Evolutionary conservation across 768 basidiomycete genomes (phyloP).

Genomic region (Suillus discolor): DNA sequence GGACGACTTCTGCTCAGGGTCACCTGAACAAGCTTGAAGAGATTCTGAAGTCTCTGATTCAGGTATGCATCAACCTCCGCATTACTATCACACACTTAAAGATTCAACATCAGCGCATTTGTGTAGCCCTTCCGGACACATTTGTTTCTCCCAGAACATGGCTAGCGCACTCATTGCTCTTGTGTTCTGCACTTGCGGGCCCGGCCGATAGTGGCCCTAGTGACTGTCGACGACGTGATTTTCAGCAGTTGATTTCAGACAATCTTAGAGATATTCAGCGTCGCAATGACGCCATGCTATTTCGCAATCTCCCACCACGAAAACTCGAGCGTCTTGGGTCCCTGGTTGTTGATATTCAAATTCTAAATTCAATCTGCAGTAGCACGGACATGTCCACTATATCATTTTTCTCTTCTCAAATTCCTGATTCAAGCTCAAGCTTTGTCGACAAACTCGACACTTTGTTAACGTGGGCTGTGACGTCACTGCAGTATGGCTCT

Average conservation of each 20-base stretch:
- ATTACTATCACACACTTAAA: conserved; percentile 9
- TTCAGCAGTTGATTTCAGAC: conserved; percentile 53
- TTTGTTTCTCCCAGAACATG: conserved; percentile 76
- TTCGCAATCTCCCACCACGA: conserved; percentile 64
- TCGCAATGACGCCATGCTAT: conserved; percentile 82
- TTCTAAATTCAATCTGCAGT: conserved; percentile 75
- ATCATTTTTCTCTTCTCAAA: conserved; percentile 56
- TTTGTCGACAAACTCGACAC: conserved; percentile 75
- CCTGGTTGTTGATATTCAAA: conserved; percentile 62
- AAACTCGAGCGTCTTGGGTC: conserved; percentile 61
- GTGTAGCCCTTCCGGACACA: conserved; percentile 71
- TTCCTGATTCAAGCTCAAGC: conserved; percentile 33
- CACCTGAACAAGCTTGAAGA: conserved; percentile 56
- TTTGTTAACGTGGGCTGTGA: conserved; percentile 80
- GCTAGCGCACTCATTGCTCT: conserved; percentile 49
- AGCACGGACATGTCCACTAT: conserved; percentile 61
- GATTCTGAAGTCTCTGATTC: conserved; percentile 58
- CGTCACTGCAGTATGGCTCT: conserved; percentile 79
- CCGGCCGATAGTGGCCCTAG: conserved; percentile 33
- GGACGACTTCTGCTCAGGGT: conserved; percentile 52
- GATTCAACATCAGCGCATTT: conserved; percentile 52
- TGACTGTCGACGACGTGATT: conserved; percentile 40
- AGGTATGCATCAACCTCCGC: conserved; percentile 44
- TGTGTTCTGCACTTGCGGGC: conserved; percentile 43
- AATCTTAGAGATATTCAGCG: conserved; percentile 70